Base-by-base conservation (phyloP, 306 rosid genomes). In the Elaeagnus macrophylla region DNA sequence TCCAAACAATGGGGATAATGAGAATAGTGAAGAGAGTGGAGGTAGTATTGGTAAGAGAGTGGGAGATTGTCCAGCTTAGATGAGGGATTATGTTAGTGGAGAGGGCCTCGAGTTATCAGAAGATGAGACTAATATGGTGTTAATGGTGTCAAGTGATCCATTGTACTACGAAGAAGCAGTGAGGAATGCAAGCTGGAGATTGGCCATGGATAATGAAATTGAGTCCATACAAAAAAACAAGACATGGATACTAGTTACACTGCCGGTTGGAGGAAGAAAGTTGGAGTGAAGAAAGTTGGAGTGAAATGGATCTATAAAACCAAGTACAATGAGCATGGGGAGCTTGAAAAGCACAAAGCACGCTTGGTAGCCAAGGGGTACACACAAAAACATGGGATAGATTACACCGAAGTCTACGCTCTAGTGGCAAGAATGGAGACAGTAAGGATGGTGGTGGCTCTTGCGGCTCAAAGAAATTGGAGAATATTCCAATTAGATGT, bases 401-500 rank as follows among this genome's bases (percentile, higher is more conserved):
- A 62, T 6, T 51, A 48, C 46, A 36, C 10, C 46, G 16, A 59
- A 20, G 54, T 35, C 46, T 45, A n/a, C 36, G 64, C 38, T 32
- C 53, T 35, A 12, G 46, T 59, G 45, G 54, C 64, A 45, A 59
- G 54, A 12, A 59, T 59, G 64, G 47, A 59, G 25, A 48, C 18
- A 35, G 19, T 37, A 32, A 46, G 64, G 16, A 47, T 59, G 54
- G 46, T 59, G 14, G 36, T 59, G 25, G 54, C 64, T 32, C 47
- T 47, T 8, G 46, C 54, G 35, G 54, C 45, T n/a, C 11, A 40
- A 15, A 57, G 11, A 2, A 7, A 7, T 12, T 57, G 49, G n/a
- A n/a, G n/a, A n/a, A n/a, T n/a, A n/a, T n/a, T n/a, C n/a, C n/a
- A 60, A 13, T 36, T 60, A 3, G 65, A 49, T 60, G 54, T 60